Evolutionary conservation across 2,329 filamentous ascomycete species (phyloP), one percentile per base, ranked within the genome.

Genomic region (Paecilomyces fulvus): DNA sequence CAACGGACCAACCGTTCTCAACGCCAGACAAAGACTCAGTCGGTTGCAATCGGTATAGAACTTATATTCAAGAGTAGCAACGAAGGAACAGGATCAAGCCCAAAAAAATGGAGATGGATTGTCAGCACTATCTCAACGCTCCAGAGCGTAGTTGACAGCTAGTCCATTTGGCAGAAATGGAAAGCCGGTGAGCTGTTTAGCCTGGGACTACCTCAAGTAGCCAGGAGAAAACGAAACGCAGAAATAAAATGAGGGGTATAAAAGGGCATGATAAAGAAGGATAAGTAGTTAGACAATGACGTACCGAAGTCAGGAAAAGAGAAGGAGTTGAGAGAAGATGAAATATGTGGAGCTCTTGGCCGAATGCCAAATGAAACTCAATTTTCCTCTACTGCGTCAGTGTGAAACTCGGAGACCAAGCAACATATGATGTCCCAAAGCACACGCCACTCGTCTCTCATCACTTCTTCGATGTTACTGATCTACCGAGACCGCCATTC

Each of bases 251-350:
- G 4, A 30, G 20, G 11, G 9, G 20, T 30, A 48, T 6, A 14
- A 10, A 51, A 28, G 17, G 17, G 46, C 14, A 12, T 48, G 10
- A 30, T 55, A n/a, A 57, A 8, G 52, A 31, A 50, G 30, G 43
- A 51, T 30, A 10, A 51, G 50, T 10, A 48, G n/a, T 46, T 59
- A 52, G 9, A 52, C 46, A n/a, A 55, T 46, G 14, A 52, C 49
- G 23, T 33, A 51, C n/a, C 50, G 49, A 25, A 23, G 31, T 30
- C 49, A 43, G 49, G 49, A 31, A 21, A 21, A 21, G 21, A 21
- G 21, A 21, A 21, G 53, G 8, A n/a, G 12, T 12, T 33, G 11
- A 12, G 14, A 37, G 30, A 12, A 37, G 6, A 5, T 14, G 5
- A 17, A 43, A 43, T 28, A 6, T 43, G n/a, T 43, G 6, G 37